These are phyloP conservation scores for Arxiozyma telluris DNA, from an alignment of 1,139 yeast species.

Conservation along the genomic window DNA sequence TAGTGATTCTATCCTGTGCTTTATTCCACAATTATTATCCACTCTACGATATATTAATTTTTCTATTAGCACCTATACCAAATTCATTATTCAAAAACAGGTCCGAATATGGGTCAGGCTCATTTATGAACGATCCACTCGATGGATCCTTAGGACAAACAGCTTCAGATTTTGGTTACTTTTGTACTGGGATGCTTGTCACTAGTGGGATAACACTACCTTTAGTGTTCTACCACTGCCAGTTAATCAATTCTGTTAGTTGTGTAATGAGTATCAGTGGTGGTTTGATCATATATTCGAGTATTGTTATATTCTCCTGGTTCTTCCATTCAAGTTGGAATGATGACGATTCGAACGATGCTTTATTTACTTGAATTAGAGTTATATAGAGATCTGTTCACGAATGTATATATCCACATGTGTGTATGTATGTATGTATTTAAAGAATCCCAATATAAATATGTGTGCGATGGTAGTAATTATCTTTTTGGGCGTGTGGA, in stretches of 20 bases:
- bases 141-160: slow-evolving; percentile 35
- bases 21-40: slow-evolving; percentile 64
- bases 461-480: neutral
- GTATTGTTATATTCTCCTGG: slow-evolving; percentile 61
- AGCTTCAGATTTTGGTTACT: slow-evolving; percentile 48
- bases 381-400: neutral
- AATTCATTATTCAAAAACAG: slow-evolving; percentile 42
- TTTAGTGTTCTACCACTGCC: slow-evolving; percentile 51
- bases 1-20: slow-evolving; percentile 65
- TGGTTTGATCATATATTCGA: slow-evolving; percentile 61
- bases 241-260: slow-evolving; percentile 48
- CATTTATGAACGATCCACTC: slow-evolving; percentile 53
- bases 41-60: slow-evolving; percentile 50
- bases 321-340: slow-evolving; percentile 40
- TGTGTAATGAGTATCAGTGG: slow-evolving; percentile 60
- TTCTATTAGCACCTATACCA: slow-evolving; percentile 65
- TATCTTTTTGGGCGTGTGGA: neutral
- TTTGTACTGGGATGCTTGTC: slow-evolving; percentile 55
- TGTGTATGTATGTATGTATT: neutral
- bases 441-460: too few relatives aligned
- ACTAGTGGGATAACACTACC: slow-evolving; percentile 65
- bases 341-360: slow-evolving; percentile 24
- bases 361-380: slow-evolving; percentile 20
- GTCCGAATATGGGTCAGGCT: slow-evolving; percentile 31
- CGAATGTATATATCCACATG: neutral